Evolutionary conservation across 257 asterid species (phyloP).

Genomic region (Fraxinus americana): DNA sequence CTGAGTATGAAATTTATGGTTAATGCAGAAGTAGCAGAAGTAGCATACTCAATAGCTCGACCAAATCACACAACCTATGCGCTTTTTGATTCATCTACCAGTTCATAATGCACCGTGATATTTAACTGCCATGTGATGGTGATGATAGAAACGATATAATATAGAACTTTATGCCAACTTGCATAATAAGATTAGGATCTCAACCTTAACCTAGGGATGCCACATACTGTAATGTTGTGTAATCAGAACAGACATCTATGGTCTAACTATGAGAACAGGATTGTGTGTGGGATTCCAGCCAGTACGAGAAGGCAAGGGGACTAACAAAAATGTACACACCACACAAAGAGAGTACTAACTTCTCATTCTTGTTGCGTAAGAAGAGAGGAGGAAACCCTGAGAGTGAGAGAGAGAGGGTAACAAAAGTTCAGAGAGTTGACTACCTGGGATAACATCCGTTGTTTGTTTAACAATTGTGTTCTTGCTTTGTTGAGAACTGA

Average conservation of each 20-base stretch:
- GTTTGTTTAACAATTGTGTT: conserved; percentile 77
- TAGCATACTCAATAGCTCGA: too few relatives aligned
- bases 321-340: background rate
- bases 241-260: background rate
- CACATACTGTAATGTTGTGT: background rate
- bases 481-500: conserved; percentile 81
- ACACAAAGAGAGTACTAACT: background rate
- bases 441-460: conserved; percentile 77
- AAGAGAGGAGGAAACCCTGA: background rate
- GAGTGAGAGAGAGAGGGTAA: background rate
- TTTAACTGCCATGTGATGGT: background rate
- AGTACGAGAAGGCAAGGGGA: background rate
- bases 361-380: too few relatives aligned
- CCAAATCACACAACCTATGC: too few relatives aligned
- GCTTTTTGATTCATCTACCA: too few relatives aligned
- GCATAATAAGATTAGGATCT: background rate
- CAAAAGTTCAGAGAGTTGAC: conserved; percentile 1
- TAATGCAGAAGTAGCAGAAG: too few relatives aligned
- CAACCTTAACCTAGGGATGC: background rate
- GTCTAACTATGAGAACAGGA: background rate
- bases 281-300: background rate
- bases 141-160: background rate
- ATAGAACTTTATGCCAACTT: background rate
- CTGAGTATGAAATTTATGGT: too few relatives aligned
- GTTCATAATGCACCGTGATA: too few relatives aligned